Percentiles rank a stretch among this genome's conserved stretches.
These are phyloP conservation scores for Diplodia seriata DNA, from an alignment of 2,329 filamentous ascomycete species.

Conservation along the genomic window DNA sequence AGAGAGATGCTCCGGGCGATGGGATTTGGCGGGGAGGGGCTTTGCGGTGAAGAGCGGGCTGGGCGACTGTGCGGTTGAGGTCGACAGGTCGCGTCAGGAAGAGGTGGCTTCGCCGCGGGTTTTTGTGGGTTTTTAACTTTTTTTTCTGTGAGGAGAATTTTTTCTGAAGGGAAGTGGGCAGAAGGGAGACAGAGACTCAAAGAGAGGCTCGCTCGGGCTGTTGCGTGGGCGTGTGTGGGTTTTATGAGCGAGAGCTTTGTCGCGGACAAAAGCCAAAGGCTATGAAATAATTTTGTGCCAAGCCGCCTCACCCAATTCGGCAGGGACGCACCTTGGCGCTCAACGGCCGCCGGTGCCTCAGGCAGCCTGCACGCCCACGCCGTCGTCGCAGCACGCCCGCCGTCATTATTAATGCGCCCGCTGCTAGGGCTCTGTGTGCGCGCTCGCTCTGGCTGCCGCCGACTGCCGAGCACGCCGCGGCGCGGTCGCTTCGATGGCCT, in stretches of 20 bases:
- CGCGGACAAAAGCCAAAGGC: slow-evolving; percentile 22
- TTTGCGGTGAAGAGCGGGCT: slow-evolving; percentile 26
- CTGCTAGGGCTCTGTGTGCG: neutral
- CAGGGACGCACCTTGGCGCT: slow-evolving; percentile 30
- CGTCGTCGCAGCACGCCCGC: neutral
- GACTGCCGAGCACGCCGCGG: neutral
- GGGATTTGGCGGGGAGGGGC: slow-evolving; percentile 5
- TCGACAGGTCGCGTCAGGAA: slow-evolving; percentile 32
- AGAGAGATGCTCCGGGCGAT: slow-evolving; percentile 23
- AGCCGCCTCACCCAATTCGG: slow-evolving; percentile 32
- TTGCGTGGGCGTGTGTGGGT: slow-evolving; percentile 32
- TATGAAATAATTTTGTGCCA: slow-evolving; percentile 34
- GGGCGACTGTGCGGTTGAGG: slow-evolving; percentile 32
- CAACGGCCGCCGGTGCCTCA: slow-evolving; percentile 22
- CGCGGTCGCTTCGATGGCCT: slow-evolving; percentile 2
- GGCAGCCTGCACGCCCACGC: neutral
- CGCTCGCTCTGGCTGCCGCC: neutral
- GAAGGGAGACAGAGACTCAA: slow-evolving; percentile 34
- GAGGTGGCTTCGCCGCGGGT: slow-evolving; percentile 32
- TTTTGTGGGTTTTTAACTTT: slow-evolving; percentile 49
- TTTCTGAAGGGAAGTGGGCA: slow-evolving; percentile 36
- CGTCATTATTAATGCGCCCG: neutral
- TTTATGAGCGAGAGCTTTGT: slow-evolving; percentile 31
- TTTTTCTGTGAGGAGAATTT: slow-evolving; percentile 44
- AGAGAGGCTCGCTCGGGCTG: slow-evolving; percentile 33